Conservation (phyloP, 2,329 filamentous ascomycete species). For the Diaporthe ilicicola region DNA sequence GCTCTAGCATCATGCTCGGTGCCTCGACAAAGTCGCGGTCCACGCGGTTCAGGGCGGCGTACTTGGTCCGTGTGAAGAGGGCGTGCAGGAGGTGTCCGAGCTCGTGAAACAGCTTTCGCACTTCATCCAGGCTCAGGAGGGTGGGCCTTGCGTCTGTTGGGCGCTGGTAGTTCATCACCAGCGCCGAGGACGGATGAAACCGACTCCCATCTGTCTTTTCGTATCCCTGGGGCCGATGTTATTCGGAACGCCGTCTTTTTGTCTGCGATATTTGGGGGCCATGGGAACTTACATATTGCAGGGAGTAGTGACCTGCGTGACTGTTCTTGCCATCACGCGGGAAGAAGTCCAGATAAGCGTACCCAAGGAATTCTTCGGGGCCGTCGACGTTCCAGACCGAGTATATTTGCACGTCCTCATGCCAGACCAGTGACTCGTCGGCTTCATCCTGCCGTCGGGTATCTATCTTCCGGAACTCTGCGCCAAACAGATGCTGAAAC, state of each 20-base stretch:
- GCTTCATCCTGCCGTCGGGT: not conserved
- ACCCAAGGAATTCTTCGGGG: slow-evolving; percentile 25
- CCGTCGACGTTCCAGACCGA: slow-evolving; percentile 16
- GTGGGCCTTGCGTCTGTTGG: slow-evolving; percentile 14
- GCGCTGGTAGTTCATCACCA: slow-evolving; percentile 31
- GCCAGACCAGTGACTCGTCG: slow-evolving; percentile 22
- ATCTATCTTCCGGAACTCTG: slow-evolving; percentile 19
- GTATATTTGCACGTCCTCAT: slow-evolving; percentile 29
- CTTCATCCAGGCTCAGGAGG: slow-evolving; percentile 24
- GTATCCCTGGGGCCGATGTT: not conserved
- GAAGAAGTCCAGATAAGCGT: slow-evolving; percentile 31
- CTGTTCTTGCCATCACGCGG: slow-evolving; percentile 28
- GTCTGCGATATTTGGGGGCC: not conserved
- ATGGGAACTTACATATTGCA: not conserved
- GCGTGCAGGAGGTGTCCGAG: slow-evolving; percentile 28
- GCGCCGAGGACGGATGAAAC: slow-evolving; percentile 17
- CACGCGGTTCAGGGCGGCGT: not conserved
- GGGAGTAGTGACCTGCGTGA: slow-evolving; percentile 25
- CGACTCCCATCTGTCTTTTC: slow-evolving; percentile 20
- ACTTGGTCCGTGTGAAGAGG: slow-evolving; percentile 13
- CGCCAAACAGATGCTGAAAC: slow-evolving; percentile 26
- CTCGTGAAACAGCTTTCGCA: slow-evolving; percentile 32
- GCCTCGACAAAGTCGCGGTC: slow-evolving; percentile 31
- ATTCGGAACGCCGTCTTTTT: not conserved
- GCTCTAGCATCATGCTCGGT: slow-evolving; percentile 30